Conservation (phyloP, 2,329 filamentous ascomycete genomes). For the Chaetomium strumarium region DNA sequence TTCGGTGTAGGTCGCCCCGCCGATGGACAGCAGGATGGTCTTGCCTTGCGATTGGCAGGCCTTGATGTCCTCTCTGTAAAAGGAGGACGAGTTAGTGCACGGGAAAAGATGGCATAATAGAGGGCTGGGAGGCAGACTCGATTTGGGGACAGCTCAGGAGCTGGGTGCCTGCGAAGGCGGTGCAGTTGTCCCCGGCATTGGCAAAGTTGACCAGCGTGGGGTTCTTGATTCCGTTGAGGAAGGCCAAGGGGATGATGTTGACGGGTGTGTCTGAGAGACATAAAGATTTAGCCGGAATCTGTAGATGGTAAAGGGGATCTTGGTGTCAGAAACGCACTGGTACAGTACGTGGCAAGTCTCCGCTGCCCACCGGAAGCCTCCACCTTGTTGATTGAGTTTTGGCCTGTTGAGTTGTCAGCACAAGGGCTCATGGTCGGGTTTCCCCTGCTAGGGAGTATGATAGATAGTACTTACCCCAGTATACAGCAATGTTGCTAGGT, state of each 20-base stretch:
- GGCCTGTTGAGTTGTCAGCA: slow-evolving; percentile 32
- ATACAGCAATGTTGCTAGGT: slow-evolving; percentile 53
- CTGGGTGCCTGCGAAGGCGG: slow-evolving; percentile 49
- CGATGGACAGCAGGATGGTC: slow-evolving; percentile 66
- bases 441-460: neutral
- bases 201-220: slow-evolving; percentile 57
- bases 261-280: slow-evolving; percentile 13
- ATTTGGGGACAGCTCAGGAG: slow-evolving; percentile 59
- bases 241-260: slow-evolving; percentile 59
- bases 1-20: slow-evolving; percentile 64
- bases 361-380: slow-evolving; percentile 41
- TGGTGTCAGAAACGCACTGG: slow-evolving; percentile 41
- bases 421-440: neutral
- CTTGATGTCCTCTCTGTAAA: slow-evolving; percentile 42
- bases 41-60: slow-evolving; percentile 60
- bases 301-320: neutral
- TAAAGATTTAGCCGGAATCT: neutral
- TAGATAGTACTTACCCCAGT: slow-evolving; percentile 50
- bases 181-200: slow-evolving; percentile 57
- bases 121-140: slow-evolving; percentile 41
- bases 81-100: neutral
- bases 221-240: slow-evolving; percentile 52
- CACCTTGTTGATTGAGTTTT: slow-evolving; percentile 53
- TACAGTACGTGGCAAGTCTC: slow-evolving; percentile 53
- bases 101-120: neutral